Conservation (phyloP, 352 stramenopile species). For the Pythium dissotocum region DNA sequence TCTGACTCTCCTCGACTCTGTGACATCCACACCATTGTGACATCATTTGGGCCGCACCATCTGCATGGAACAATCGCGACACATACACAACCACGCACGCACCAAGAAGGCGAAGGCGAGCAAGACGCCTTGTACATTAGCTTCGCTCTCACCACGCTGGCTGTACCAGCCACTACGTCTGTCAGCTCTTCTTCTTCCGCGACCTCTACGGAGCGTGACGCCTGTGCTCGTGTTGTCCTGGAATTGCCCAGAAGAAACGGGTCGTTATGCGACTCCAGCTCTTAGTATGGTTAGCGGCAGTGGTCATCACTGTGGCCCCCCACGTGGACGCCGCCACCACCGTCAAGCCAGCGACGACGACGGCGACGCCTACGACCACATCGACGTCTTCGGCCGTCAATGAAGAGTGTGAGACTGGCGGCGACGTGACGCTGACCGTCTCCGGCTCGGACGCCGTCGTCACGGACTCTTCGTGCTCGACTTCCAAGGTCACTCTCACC, state of each 20-base stretch:
- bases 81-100: background rate
- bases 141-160: background rate
- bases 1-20: slow-evolving; percentile 7
- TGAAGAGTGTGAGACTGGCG: slow-evolving; percentile 8
- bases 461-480: slow-evolving; percentile 35
- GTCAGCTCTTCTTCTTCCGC: background rate
- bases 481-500: slow-evolving; percentile 35
- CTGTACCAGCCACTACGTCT: background rate
- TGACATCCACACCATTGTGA: background rate
- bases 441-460: slow-evolving; percentile 39
- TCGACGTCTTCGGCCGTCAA: background rate
- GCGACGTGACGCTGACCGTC: slow-evolving; percentile 18
- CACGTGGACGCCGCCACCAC: background rate
- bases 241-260: background rate
- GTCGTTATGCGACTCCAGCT: background rate
- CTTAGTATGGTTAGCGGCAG: background rate
- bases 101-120: background rate
- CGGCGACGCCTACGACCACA: background rate
- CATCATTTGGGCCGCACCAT: background rate
- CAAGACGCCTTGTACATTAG: background rate
- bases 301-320: background rate
- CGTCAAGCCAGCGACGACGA: background rate
- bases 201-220: background rate
- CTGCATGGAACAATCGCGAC: background rate
- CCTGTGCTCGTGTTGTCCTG: background rate